Evolutionary conservation across 768 basidiomycete species (phyloP), one percentile per base, ranked within the genome.

Genomic region (Kondoa malvinella): DNA sequence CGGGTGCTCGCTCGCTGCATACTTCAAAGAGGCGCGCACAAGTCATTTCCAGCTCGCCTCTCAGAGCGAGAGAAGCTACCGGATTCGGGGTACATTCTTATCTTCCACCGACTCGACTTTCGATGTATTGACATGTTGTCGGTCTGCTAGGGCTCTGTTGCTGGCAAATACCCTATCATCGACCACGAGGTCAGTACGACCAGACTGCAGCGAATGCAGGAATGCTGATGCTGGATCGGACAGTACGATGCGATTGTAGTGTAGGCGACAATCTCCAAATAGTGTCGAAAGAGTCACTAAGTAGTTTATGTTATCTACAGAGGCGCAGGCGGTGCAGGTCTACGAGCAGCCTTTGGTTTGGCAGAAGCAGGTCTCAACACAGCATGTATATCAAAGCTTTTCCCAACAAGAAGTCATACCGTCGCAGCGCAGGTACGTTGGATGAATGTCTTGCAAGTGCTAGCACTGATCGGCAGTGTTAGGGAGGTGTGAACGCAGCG

Each of bases 281-380:
- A 1, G n/a, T 56, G 34, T 30, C 29, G 26, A 32, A 26, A 61
- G 30, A 30, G 27, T 56, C 56, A 4, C 12, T 62, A 64, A 32
- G 27, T 29, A 32, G 26, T 40, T 66, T 76, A 94, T 91, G 71
- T 94, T 92, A 76, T 21, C 21, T 50, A n/a, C n/a, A 50, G 40
- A 8, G 40, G 40, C 40, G 94, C 95, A 29, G 95, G 95, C 73
- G 95, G 95, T 78, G 95, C 95, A 63, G 95, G 95, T 79, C 83
- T 99, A 73, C 85, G 95, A 78, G 95, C 94, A 57, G 94, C 94
- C 25, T 99, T 99, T 77, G 92, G 95, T 80, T 84, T 97, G 56
- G 95, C 95, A 67, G 92, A 97, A 79, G 89, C 90, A 71, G 95
- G 95, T 66, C 87, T 97, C 79, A 97, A 97, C 76, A 97, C 95